Conservation (phyloP, 108 stramenopile species). For the Pseudonitzschia pungens region DNA sequence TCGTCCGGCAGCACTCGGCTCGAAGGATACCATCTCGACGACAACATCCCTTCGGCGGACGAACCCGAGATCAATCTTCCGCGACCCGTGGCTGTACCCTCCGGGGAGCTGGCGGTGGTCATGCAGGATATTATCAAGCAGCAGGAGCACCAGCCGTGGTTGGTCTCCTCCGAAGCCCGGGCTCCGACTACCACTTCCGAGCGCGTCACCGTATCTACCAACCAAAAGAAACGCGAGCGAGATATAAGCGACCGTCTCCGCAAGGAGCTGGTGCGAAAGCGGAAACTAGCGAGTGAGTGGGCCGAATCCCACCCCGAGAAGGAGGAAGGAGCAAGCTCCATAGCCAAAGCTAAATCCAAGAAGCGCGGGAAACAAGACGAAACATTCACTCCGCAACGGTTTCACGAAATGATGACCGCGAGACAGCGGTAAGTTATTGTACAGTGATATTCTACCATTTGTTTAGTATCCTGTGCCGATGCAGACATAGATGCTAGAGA, state of each 20-base stretch:
- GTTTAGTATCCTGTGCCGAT: background rate
- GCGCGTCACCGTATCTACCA: slow-evolving; percentile 11
- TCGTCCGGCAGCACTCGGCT: background rate
- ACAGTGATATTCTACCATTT: background rate
- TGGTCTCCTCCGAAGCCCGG: slow-evolving; percentile 66
- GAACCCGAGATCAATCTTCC: slow-evolving; percentile 23
- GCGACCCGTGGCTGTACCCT: slow-evolving; percentile 57
- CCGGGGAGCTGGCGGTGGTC: slow-evolving; percentile 50
- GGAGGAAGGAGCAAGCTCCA: background rate
- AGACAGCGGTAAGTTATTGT: slow-evolving; percentile 28
- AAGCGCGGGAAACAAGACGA: background rate
- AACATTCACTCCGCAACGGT: slow-evolving; percentile 20
- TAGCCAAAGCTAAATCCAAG: background rate
- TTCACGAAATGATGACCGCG: slow-evolving; percentile 46
- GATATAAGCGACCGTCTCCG: slow-evolving; percentile 45
- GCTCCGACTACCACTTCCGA: slow-evolving; percentile 31
- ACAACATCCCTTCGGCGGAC: background rate
- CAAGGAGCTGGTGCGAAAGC: slow-evolving; percentile 46
- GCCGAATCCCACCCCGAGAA: slow-evolving; percentile 15
- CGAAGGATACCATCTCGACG: slow-evolving; percentile 35
- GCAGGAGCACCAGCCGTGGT: slow-evolving; percentile 75
- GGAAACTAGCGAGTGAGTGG: slow-evolving; percentile 31
- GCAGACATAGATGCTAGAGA: background rate
- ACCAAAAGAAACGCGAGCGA: slow-evolving; percentile 25
- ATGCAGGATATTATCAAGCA: slow-evolving; percentile 51